Base-by-base conservation (phyloP, 2,329 filamentous ascomycete genomes). In the Microascus cirrosus region DNA sequence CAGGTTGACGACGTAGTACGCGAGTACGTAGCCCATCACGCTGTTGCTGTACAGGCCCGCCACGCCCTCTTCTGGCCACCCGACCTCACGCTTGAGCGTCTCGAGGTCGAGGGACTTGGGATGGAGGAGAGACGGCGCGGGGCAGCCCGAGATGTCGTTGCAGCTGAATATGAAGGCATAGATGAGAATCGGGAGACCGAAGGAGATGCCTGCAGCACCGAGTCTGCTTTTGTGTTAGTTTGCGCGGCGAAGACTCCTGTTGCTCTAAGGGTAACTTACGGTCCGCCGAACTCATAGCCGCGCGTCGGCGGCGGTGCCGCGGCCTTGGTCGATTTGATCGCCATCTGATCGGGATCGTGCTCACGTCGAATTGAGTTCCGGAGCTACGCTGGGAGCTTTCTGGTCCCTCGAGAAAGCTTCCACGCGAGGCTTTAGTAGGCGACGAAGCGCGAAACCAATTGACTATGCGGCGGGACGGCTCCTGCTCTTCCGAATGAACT, bases 101-200 rank as follows among this genome's bases (percentile, higher is more conserved):
- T 86, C 81, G 54, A 91, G 74, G 50, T 84, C 84, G 60, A 96
- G 74, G 10, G 82, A 87, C 59, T 80, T 84, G 35, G 89, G 91
- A 63, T 80, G 78, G 42, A 95, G 79, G 10, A 93, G 78, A 3
- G 89, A 90, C 3, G 92, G 90, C 2, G 89, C 86, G 53, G 93
- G 94, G 68, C 94, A 97, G 59, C 94, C 93, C 10, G 90, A 87
- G 62, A 95, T 77, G 70, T 97, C 92, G 74, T 96, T 97, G 80
- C 93, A 96, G 65, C 87, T 77, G 68, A 96, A 95, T 53, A 85
- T 80, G 68, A 93, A 86, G 65, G 85, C 69, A 73, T 94, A 95
- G 64, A 90, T 82, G 62, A 92, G 79, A 50, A 91, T 60, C 0
- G 93, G 93, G 1, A 96, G 83, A 59, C 86, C 85, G 65, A 95